Conservation (phyloP, 192 early-diverging fungal species). For the Paraglomus brasilianum region DNA sequence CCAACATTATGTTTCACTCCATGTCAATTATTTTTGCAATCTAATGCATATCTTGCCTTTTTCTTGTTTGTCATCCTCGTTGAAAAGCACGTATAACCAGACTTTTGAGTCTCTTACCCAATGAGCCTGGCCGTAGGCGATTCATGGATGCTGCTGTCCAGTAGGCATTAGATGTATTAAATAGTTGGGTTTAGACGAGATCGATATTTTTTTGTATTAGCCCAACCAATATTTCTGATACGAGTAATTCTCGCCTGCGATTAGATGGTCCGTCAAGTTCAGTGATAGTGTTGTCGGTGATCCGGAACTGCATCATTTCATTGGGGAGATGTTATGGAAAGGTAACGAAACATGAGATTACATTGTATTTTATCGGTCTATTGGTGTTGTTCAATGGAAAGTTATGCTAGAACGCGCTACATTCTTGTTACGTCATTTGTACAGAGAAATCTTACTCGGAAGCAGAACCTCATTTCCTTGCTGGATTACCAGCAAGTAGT, state of each 20-base stretch:
- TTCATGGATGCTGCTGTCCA: constrained; percentile 56
- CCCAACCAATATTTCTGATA: constrained; percentile 9
- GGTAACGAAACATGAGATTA: constrained; percentile 39
- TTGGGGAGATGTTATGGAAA: constrained; percentile 67
- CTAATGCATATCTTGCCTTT: not conserved
- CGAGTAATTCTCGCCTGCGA: not conserved
- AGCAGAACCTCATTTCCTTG: constrained; percentile 83
- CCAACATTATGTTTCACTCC: not conserved
- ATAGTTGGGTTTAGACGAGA: constrained; percentile 3
- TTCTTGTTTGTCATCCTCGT: not conserved
- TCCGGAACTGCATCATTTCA: constrained; percentile 68
- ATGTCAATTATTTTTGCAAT: not conserved
- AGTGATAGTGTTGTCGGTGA: constrained; percentile 63
- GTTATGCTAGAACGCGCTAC: not conserved
- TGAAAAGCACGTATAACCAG: constrained; percentile 59
- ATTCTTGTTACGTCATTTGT: constrained; percentile 11
- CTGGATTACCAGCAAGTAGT: constrained; percentile 82
- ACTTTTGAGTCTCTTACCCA: constrained; percentile 58
- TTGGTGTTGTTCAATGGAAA: not conserved
- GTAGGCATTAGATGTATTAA: constrained; percentile 33
- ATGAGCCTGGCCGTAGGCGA: constrained; percentile 47
- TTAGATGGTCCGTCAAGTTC: constrained; percentile 62
- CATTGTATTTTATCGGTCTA: not conserved
- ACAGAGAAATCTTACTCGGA: constrained; percentile 70
- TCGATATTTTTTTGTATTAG: constrained; percentile 11